phyloP scores from a whole-genome alignment of 129 eudicot genomes.

The Flaveria ramosissima region DNA sequence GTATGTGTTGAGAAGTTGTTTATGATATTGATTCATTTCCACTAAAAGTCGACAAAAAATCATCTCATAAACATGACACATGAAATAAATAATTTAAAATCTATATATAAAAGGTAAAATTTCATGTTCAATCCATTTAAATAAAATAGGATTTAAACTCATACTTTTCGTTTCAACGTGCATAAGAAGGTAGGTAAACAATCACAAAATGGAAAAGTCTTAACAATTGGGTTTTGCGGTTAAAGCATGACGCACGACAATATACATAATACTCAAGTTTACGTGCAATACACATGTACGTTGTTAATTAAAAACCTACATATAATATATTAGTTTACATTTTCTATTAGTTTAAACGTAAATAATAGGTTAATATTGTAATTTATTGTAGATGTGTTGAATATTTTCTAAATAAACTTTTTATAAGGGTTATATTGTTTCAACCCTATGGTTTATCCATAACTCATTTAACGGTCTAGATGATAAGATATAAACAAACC shows the following conservation, averaged over 20 bases:
- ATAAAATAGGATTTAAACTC: background rate
- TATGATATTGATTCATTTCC: constrained; percentile 6
- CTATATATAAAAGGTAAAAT: background rate
- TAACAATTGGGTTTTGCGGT: constrained; percentile 10
- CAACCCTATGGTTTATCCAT: too few relatives aligned
- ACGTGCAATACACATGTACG: background rate
- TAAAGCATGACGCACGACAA: background rate
- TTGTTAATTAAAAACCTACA: too few relatives aligned
- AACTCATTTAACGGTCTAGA: too few relatives aligned
- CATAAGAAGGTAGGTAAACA: background rate
- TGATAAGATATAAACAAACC: too few relatives aligned
- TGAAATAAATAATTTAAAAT: background rate
- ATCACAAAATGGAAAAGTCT: constrained; percentile 8
- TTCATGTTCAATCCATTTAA: constrained; percentile 2
- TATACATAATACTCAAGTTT: background rate
- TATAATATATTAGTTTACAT: background rate
- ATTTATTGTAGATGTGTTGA: too few relatives aligned
- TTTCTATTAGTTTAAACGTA: too few relatives aligned
- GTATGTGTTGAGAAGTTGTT: background rate
- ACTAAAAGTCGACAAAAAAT: background rate
- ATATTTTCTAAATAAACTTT: too few relatives aligned
- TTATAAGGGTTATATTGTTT: too few relatives aligned
- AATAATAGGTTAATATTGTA: too few relatives aligned
- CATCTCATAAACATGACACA: background rate
- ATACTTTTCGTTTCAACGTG: background rate